A percentile compares a stretch with the other conserved stretches of the same genome.
Conservation (phyloP, 164 flowering plant species). For the Aristolochia californica region DNA sequence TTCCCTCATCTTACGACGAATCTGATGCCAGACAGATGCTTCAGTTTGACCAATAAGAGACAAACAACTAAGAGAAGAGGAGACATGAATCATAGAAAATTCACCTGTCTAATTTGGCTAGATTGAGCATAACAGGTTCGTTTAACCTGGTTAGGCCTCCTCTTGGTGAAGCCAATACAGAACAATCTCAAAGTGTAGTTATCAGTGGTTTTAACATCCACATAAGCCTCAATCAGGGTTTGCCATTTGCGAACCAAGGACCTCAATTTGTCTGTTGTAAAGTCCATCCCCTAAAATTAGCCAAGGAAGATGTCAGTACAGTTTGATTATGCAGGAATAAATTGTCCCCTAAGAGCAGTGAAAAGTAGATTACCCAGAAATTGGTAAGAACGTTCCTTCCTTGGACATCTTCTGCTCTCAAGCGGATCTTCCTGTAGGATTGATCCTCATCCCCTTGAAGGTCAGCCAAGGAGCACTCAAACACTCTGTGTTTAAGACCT, state of each 20-base stretch:
- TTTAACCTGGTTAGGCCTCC: conserved; percentile 31
- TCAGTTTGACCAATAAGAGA: no score
- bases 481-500: conserved; percentile 31
- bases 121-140: conserved; percentile 29
- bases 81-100: no score
- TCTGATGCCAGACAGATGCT: conserved; percentile 13
- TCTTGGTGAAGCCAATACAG: conserved; percentile 32
- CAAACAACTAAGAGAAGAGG: no score
- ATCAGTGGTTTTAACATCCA: conserved; percentile 33
- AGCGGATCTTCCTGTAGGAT: conserved; percentile 25
- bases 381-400: conserved; percentile 32
- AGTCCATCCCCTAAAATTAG: conserved; percentile 28
- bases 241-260: conserved; percentile 39
- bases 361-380: conserved; percentile 17
- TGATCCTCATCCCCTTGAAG: conserved; percentile 32
- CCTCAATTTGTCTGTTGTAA: conserved; percentile 31
- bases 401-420: conserved; percentile 30
- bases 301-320: background rate
- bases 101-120: conserved; percentile 29
- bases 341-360: background rate
- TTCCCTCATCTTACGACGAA: conserved; percentile 30
- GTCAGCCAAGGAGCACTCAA: conserved; percentile 27
- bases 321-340: no score
- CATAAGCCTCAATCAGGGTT: conserved; percentile 34
- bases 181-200: conserved; percentile 25